Percentiles rank a stretch among this genome's conserved stretches.
Conservation (phyloP, 192 early-diverging fungal species). For the Jimgerdemannia lactiflua region DNA sequence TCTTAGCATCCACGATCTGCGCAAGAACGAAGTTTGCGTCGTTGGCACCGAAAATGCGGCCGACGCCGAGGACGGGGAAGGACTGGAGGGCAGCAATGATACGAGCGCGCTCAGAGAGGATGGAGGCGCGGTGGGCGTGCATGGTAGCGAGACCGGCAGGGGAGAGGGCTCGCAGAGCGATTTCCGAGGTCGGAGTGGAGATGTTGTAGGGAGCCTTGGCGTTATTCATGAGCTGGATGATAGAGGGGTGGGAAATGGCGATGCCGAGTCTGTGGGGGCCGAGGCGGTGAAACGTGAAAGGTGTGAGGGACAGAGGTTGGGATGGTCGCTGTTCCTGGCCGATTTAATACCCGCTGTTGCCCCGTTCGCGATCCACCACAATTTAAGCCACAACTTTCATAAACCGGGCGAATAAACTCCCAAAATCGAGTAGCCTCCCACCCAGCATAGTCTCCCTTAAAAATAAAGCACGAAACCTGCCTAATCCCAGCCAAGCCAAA, state of each 20-base stretch:
- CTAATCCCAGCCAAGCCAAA: slow-evolving; percentile 98
- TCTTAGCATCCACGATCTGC: slow-evolving; percentile 62
- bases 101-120: slow-evolving; percentile 63
- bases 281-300: too few relatives aligned
- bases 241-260: slow-evolving; percentile 71
- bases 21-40: slow-evolving; percentile 97
- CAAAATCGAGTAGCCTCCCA: too few relatives aligned
- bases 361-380: too few relatives aligned
- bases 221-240: slow-evolving; percentile 92
- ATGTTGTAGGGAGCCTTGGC: slow-evolving; percentile 99
- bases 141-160: slow-evolving; percentile 66
- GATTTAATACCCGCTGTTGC: too few relatives aligned
- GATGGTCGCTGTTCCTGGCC: too few relatives aligned
- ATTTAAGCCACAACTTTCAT: too few relatives aligned
- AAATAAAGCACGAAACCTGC: slow-evolving; percentile 28
- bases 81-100: slow-evolving; percentile 60
- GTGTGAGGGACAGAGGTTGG: too few relatives aligned
- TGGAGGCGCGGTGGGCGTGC: slow-evolving; percentile 50
- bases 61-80: slow-evolving; percentile 59
- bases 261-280: slow-evolving; percentile 68
- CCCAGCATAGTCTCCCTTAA: too few relatives aligned
- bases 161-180: slow-evolving; percentile 79
- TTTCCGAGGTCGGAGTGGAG: slow-evolving; percentile 76
- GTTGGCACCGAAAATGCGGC: slow-evolving; percentile 79
- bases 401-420: too few relatives aligned